These are phyloP conservation scores for Sarcodon sp. DNA, from an alignment of 768 basidiomycete genomes.

Conservation along the genomic window DNA sequence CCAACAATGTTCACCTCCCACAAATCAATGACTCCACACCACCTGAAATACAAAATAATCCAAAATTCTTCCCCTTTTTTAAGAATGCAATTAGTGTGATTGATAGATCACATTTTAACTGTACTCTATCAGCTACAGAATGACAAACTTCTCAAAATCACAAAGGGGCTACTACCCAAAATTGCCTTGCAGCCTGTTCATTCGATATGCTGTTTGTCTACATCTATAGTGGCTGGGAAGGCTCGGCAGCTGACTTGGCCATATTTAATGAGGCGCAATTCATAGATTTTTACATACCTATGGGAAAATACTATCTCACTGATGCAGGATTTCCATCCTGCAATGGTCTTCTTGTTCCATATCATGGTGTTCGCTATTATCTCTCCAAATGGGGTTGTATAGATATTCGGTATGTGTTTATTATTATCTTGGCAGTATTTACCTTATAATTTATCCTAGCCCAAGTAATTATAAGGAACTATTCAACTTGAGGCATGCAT, in stretches of 20 bases:
- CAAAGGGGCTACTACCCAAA: constrained; percentile 14
- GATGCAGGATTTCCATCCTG: constrained; percentile 17
- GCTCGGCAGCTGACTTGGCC: constrained; percentile 13
- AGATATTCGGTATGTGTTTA: too few species aligned
- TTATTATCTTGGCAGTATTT: too few species aligned
- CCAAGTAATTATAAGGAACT: too few species aligned
- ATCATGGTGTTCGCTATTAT: constrained; percentile 16
- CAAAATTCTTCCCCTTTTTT: constrained; percentile 23
- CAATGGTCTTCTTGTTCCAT: constrained; percentile 15
- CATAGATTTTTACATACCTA: constrained; percentile 12
- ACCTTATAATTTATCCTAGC: too few species aligned
- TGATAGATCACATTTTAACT: constrained; percentile 23
- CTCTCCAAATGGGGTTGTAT: constrained; percentile 17
- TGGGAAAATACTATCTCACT: constrained; percentile 16
- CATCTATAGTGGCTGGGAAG: constrained; percentile 12
- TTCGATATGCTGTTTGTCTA: constrained; percentile 13
- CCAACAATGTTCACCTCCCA: constrained; percentile 10
- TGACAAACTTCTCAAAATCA: too few species aligned
- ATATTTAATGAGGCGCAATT: constrained; percentile 13
- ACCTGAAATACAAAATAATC: constrained; percentile 13
- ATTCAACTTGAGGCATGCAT: constrained; percentile 8
- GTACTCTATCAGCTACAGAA: too few species aligned
- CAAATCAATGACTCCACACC: constrained; percentile 8
- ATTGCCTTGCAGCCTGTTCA: constrained; percentile 15
- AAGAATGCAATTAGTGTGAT: constrained; percentile 16